Evolutionary conservation across 2,329 filamentous ascomycete genomes (phyloP), one percentile per base, ranked within the genome.

Genomic region (Thielaviopsis ethacetica): DNA sequence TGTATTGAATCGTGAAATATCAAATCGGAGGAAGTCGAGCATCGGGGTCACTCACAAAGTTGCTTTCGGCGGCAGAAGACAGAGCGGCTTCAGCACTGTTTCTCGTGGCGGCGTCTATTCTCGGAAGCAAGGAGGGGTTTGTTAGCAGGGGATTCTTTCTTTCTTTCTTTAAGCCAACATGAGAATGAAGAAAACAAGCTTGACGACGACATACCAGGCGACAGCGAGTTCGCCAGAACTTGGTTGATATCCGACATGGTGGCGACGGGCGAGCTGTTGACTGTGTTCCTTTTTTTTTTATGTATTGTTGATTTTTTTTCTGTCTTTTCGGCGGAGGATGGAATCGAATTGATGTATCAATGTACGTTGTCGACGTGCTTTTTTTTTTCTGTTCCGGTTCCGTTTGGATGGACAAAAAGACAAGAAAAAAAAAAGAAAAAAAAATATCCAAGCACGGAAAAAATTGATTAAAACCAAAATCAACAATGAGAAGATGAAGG

Each of bases 161-260:
- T 34, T n/a, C n/a, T n/a, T 34, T 26, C 30, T 9, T 34, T 34
- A 2, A 34, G 10, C 7, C 30, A 34, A 34, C 30, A 57, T 15
- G 38, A 49, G 54, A 55, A 47, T 21, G 22, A 38, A 62, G 59
- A 58, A 56, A 53, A 57, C 56, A 62, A 56, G 56, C 61, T 44
- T 4, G 17, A 44, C 63, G 62, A 63, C 63, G 65, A 74, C 86
- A 72, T 77, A 97, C 93, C 91, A 71, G 91, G 81, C 70, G 91
- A 94, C 76, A 97, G 84, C 73, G 93, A 97, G 78, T 91, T 91
- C 75, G 89, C 84, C 79, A 98, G 86, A 78, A 98, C 91, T 77
- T 90, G 86, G 79, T 91, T 95, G 78, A 97, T 94, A 78, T 97
- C 89, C 86, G 94, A 76, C 77, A 77, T 80, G 73, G 79, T 80